Percentiles rank a stretch among this genome's conserved stretches.
Evolutionary conservation across 805 yeast genomes (phyloP).

Genomic region (Alloascoidea africana): DNA sequence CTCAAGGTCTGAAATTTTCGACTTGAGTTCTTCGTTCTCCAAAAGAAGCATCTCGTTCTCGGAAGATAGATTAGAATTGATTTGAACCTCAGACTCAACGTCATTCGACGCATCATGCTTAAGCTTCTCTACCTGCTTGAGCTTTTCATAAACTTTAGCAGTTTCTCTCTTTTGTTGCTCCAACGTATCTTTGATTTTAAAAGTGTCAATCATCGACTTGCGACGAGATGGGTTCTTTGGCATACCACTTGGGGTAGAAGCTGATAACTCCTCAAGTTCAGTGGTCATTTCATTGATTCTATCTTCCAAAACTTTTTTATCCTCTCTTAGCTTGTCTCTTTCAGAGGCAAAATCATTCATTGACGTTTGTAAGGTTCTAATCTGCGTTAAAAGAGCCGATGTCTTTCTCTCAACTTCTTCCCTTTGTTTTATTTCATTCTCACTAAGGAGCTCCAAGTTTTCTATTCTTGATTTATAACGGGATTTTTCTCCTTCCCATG

Average conservation of each 20-base stretch:
- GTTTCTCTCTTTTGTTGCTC: constrained; percentile 1
- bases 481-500: not conserved
- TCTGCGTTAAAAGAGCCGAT: not conserved
- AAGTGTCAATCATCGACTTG: not conserved
- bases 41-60: not conserved
- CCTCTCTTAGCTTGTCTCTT: not conserved
- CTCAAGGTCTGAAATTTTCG: not conserved
- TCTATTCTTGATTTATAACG: not conserved
- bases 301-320: constrained; percentile 1
- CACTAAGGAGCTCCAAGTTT: not conserved
- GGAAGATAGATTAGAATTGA: not conserved
- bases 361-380: not conserved
- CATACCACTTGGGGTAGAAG: not conserved
- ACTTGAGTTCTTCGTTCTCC: not conserved
- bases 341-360: not conserved
- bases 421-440: not conserved
- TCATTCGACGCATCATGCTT: not conserved
- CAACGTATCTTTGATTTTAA: not conserved
- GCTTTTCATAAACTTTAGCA: not conserved
- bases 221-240: not conserved
- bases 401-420: not conserved
- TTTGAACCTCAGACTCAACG: not conserved
- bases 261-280: not conserved
- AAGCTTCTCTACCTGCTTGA: not conserved
- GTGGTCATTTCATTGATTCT: constrained; percentile 17